These are phyloP conservation scores for Xylaria intraflava DNA, from an alignment of 495 filamentous ascomycete species.

Conservation along the genomic window DNA sequence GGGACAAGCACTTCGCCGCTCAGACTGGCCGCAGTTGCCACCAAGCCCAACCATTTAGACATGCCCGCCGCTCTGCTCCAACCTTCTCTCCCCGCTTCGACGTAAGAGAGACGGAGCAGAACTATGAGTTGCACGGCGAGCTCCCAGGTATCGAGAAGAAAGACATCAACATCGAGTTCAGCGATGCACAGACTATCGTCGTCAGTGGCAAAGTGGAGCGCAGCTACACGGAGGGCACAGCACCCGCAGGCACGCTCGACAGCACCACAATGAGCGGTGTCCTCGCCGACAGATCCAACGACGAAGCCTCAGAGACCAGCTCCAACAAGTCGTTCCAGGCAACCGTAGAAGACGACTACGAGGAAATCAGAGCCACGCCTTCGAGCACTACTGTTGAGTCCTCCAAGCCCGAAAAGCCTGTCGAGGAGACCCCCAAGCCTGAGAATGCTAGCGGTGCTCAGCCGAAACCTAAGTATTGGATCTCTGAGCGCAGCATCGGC, in stretches of 20 bases:
- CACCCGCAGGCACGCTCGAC: slow-evolving; percentile 32
- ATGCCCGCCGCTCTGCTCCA: slow-evolving; percentile 10
- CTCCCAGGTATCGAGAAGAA: slow-evolving; percentile 76
- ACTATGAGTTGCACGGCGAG: slow-evolving; percentile 82
- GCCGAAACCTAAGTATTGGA: slow-evolving; percentile 58
- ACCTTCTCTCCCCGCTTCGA: slow-evolving; percentile 75
- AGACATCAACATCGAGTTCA: slow-evolving; percentile 77
- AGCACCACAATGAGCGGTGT: slow-evolving; percentile 19
- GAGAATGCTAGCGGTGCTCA: no score
- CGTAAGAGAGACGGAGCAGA: slow-evolving; percentile 57
- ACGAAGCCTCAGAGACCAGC: slow-evolving; percentile 42
- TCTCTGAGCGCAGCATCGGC: slow-evolving; percentile 71
- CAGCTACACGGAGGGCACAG: slow-evolving; percentile 40
- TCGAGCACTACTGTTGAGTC: slow-evolving; percentile 23
- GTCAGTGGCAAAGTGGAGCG: slow-evolving; percentile 65
- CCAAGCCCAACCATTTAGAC: slow-evolving; percentile 15
- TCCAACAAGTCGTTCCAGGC: slow-evolving; percentile 40
- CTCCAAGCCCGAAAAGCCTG: slow-evolving; percentile 22
- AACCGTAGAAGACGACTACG: slow-evolving; percentile 54
- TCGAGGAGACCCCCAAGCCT: slow-evolving; percentile 23
- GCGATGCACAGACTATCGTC: slow-evolving; percentile 66
- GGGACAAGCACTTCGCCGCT: slow-evolving; percentile 47
- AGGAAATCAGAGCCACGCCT: slow-evolving; percentile 11
- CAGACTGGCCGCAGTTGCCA: slow-evolving; percentile 21
- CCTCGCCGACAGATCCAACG: slow-evolving; percentile 48